Base-by-base conservation (phyloP, 2,329 filamentous ascomycete genomes). In the Xylariaceae sp. region DNA sequence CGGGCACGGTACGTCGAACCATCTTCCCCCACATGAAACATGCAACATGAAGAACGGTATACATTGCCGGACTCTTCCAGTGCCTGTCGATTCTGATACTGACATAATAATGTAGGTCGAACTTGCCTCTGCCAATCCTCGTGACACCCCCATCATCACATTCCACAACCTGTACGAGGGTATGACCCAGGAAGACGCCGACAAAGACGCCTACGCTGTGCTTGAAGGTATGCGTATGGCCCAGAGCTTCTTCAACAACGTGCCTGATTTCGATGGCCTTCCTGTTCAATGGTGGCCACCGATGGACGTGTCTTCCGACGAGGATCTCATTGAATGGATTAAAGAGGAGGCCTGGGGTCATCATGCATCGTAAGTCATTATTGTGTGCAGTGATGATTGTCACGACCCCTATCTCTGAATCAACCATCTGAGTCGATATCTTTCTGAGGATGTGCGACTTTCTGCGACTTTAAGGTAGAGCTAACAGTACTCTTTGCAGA, bases 141-240 rank as follows among this genome's bases (percentile, higher is more conserved):
- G 79, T 0, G 83, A 87, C 46, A 69, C 74, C 2, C 86, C 86
- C 0, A 63, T 77, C 4, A 85, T 88, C 57, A 70, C 71, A 47
- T 86, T 83, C 69, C 79, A 82, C 64, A 83, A 75, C 65, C 83
- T 80, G 67, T 72, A 75, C 45, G 70, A 72, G 0, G 77, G 78
- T 9, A 14, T 54, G 33, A 14, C 46, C 22, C 68, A 62, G 17
- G 70, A 74, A n/a, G 76, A 78, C 6, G 68, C 71, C 3, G 66
- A 65, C 0, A 68, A 72, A 22, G 74, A 80, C 33, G 59, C 77
- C 6, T 74, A 80, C 42, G 78, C 81, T 0, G 55, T 83, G 11
- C 68, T 72, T 18, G 81, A 87, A 58, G 78, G 74, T 1, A 66
- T 86, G 35, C 59, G 72, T 47, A 73, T 80, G 5, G 70, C 75